Evolutionary conservation across 2,329 filamentous ascomycete genomes (phyloP).

Genomic region (Zalaria sp.): DNA sequence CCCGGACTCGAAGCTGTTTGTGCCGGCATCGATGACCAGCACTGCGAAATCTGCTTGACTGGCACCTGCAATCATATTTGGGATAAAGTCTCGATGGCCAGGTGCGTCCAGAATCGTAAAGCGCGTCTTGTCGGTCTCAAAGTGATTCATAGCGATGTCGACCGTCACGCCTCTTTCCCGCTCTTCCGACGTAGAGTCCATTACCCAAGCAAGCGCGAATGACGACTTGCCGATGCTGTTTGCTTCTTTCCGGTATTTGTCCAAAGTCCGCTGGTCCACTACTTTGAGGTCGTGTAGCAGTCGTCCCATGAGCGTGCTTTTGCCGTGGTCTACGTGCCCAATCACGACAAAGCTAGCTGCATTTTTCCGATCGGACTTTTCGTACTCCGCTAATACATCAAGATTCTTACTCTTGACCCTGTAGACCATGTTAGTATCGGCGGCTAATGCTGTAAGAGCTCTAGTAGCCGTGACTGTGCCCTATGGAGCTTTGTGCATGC

Average conservation of each 20-base stretch:
- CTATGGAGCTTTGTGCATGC: not conserved
- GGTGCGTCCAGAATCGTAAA: conserved; percentile 96
- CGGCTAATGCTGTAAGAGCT: not conserved
- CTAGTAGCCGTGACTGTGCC: not conserved
- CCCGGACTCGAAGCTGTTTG: conserved; percentile 84
- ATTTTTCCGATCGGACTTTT: conserved; percentile 61
- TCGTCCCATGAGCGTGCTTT: conserved; percentile 96
- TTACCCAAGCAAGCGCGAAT: conserved; percentile 91
- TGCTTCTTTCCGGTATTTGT: conserved; percentile 78
- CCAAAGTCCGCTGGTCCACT: conserved; percentile 75
- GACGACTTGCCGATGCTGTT: conserved; percentile 87
- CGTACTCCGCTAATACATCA: conserved; percentile 68
- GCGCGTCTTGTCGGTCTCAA: conserved; percentile 71
- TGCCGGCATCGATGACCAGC: conserved; percentile 81
- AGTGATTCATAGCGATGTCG: conserved; percentile 88
- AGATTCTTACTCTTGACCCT: conserved; percentile 59
- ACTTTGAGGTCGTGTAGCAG: conserved; percentile 77
- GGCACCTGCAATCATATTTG: conserved; percentile 96
- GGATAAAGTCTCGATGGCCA: conserved; percentile 89
- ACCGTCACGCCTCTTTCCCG: conserved; percentile 85
- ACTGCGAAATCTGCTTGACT: conserved; percentile 94
- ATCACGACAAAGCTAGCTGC: conserved; percentile 31
- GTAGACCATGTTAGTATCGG: not conserved
- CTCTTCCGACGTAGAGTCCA: conserved; percentile 86
- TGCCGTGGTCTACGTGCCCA: conserved; percentile 95